phyloP scores from a whole-genome alignment of 805 yeast species.

The Allodekkera sacchari region DNA sequence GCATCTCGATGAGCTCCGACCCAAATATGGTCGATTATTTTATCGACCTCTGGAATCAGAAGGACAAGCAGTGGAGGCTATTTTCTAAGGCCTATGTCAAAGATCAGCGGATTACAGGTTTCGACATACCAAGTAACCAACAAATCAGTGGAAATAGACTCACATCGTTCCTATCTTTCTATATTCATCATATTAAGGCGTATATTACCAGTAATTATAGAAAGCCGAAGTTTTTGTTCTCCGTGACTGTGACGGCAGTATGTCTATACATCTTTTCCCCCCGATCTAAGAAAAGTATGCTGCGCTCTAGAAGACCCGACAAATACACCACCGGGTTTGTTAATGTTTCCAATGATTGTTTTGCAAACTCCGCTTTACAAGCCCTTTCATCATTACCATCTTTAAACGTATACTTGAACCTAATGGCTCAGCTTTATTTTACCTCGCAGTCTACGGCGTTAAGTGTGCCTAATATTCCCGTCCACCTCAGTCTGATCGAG shows the following conservation, averaged over 20 bases:
- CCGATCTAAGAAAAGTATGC: background rate
- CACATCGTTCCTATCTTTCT: background rate
- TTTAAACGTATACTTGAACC: constrained; percentile 47
- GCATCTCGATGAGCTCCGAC: no score
- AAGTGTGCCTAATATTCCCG: constrained; percentile 34
- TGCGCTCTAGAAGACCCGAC: constrained; percentile 43
- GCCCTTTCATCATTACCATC: constrained; percentile 60
- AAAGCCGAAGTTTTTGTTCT: constrained; percentile 2
- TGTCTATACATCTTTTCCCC: constrained; percentile 11
- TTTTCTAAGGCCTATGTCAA: no score
- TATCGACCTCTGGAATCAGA: no score
- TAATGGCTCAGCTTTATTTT: no score
- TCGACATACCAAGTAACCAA: no score
- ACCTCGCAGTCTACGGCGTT: no score
- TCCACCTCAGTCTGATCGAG: constrained; percentile 50
- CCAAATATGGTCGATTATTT: no score
- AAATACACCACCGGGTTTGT: constrained; percentile 74
- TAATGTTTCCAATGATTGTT: constrained; percentile 83
- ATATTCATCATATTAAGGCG: background rate
- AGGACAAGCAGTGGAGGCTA: no score
- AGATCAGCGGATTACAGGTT: no score
- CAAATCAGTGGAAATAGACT: no score
- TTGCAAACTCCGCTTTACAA: constrained; percentile 84
- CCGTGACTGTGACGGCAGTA: constrained; percentile 4
- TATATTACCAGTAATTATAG: background rate